A percentile compares a stretch with the other conserved stretches of the same genome.
Evolutionary conservation across 2,329 filamentous ascomycete species (phyloP).

Genomic region (Cladorrhinum sp.): DNA sequence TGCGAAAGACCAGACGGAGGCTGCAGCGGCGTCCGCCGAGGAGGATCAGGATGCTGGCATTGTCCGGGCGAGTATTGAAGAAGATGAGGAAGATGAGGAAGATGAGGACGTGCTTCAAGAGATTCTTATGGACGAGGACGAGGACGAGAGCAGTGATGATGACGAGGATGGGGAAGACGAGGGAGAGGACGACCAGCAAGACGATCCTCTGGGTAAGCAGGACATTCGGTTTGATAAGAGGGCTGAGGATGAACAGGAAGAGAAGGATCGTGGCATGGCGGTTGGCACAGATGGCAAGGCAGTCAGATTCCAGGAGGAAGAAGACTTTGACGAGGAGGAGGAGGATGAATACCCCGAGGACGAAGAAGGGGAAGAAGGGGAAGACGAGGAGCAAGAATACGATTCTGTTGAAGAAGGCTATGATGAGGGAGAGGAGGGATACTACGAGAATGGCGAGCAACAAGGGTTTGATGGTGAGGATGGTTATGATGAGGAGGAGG

Average conservation of each 20-base stretch:
- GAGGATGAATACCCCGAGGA: constrained; percentile 13
- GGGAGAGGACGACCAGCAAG: constrained; percentile 14
- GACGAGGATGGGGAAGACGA: constrained; percentile 19
- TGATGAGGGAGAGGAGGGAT: constrained; percentile 24
- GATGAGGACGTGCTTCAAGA: constrained; percentile 16
- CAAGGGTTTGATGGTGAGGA: constrained; percentile 19
- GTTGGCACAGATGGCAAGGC: constrained; percentile 15
- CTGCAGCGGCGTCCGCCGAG: neutral
- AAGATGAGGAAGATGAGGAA: constrained; percentile 16
- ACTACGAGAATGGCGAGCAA: constrained; percentile 23
- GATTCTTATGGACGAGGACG: constrained; percentile 2
- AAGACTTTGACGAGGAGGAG: constrained; percentile 25
- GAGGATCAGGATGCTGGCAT: constrained; percentile 22
- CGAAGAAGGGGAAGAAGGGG: constrained; percentile 20
- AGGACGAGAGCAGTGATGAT: constrained; percentile 18
- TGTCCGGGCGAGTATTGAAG: constrained; percentile 12
- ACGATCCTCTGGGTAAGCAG: neutral
- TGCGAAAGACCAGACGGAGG: neutral
- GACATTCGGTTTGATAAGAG: neutral
- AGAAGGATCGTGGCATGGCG: constrained; percentile 2
- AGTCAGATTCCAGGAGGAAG: constrained; percentile 26
- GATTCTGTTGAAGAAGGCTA: constrained; percentile 23
- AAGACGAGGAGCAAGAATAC: constrained; percentile 23
- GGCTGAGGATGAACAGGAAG: neutral
- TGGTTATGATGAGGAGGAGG: constrained; percentile 20